Evolutionary conservation across 2,329 filamentous ascomycete species (phyloP).

Genomic region (Sporothrix protearum): DNA sequence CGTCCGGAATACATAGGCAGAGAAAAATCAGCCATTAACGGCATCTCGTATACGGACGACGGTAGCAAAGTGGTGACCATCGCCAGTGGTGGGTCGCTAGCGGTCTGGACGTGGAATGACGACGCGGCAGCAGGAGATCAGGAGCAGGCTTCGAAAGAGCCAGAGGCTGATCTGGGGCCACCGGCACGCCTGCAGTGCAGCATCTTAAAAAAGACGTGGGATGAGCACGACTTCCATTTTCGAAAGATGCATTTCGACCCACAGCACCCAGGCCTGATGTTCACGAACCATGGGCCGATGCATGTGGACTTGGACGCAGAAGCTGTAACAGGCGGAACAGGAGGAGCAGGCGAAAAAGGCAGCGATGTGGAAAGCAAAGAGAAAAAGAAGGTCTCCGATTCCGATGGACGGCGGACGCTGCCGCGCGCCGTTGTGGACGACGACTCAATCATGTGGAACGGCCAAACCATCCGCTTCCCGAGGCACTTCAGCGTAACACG

Average conservation of each 20-base stretch:
- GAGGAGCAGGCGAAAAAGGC: no score
- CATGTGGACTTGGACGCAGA: not conserved
- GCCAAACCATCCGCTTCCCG: not conserved
- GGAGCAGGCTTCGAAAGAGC: no score
- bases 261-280: not conserved
- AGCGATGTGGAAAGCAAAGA: not conserved
- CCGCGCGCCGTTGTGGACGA: not conserved
- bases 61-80: not conserved
- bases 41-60: not conserved
- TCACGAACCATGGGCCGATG: not conserved
- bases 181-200: not conserved
- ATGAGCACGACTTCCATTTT: not conserved
- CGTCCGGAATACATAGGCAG: not conserved
- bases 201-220: not conserved
- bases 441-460: not conserved
- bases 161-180: no score
- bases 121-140: not conserved
- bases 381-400: not conserved
- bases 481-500: not conserved
- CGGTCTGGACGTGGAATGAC: not conserved
- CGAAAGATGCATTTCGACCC: not conserved
- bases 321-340: not conserved
- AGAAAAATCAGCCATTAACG: not conserved
- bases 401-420: not conserved
- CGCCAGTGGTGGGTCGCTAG: not conserved